Conservation (phyloP, 2,329 filamentous ascomycete genomes). For the Pezicula rhizophila region DNA sequence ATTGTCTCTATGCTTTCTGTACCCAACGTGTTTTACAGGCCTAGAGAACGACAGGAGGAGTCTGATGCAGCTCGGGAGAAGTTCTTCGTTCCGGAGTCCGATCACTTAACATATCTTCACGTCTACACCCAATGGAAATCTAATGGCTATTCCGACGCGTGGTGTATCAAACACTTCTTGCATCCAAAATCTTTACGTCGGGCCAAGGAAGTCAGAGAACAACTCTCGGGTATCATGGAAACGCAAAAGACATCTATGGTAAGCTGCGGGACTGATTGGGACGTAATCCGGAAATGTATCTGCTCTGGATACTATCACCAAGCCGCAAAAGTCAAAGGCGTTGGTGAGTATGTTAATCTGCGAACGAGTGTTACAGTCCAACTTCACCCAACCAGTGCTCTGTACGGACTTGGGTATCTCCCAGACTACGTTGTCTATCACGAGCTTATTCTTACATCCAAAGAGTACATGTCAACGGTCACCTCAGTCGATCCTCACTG, state of each 20-base stretch:
- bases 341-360: conserved; percentile 95
- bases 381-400: conserved; percentile 85
- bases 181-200: conserved; percentile 90
- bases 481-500: conserved; percentile 95
- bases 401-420: conserved; percentile 88
- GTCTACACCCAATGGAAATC: conserved; percentile 94
- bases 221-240: conserved; percentile 89
- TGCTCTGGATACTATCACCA: conserved; percentile 98
- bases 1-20: conserved; percentile 98
- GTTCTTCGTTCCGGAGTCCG: conserved; percentile 96
- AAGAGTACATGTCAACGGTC: conserved; percentile 97
- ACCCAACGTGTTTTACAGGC: conserved; percentile 92
- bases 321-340: conserved; percentile 89
- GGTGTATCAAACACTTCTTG: conserved; percentile 90
- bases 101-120: conserved; percentile 91
- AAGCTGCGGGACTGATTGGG: conserved; percentile 95
- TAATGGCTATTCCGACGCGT: conserved; percentile 83
- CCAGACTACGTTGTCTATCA: conserved; percentile 98
- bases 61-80: conserved; percentile 93
- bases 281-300: conserved; percentile 90
- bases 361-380: conserved; percentile 91
- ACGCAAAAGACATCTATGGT: conserved; percentile 84
- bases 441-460: conserved; percentile 91
- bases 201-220: conserved; percentile 90
- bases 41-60: conserved; percentile 94